Base-by-base conservation (phyloP, 305 asterid genomes). In the Fraxinus nigra region DNA sequence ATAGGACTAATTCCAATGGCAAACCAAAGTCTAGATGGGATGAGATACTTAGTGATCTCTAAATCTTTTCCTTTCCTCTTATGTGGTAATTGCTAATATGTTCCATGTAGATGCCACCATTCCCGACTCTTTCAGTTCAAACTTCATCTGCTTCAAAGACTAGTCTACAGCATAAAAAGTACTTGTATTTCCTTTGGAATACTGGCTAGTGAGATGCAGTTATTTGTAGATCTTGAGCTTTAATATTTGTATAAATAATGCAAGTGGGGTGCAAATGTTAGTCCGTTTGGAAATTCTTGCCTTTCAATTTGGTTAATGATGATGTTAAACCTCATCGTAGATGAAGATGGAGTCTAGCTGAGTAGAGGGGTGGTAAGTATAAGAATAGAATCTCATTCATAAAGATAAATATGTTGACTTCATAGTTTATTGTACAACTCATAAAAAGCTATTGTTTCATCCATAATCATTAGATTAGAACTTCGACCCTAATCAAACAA, bases 11-110 rank as follows among this genome's bases (percentile, higher is more conserved):
- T 46, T 69, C 69, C 46, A 22, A 3, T 38, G 33, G 38, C 59
- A 81, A 77, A 72, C 84, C 84, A 82, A 77, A 59, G 87, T 72
- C 91, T 1, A 74, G 86, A 75, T 88, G 91, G 91, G 89, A 86
- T 81, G 28, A 34, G 67, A 79, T 7, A 38, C 85, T 88, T 26
- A 78, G 7, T 72, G 85, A 75, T 73, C 51, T 77, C 70, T 84
- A 30, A 73, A 28, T 75, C 3, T 14, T 51, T 48, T 51, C 61
- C 16, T 51, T 51, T 16, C 8, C 61, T 51, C 61, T 51, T 51
- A 14, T 51, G 61, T 51, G 61, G 61, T 28, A 28, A 28, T 51
- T 51, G 61, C 61, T 16, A 51, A 51, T 51, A 51, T 51, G 22
- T 7, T 48, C 14, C 34, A 51, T 51, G 61, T 16, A 14, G 61